Conservation (phyloP, 2,329 filamentous ascomycete genomes). For the Penicillium brevicompactum region DNA sequence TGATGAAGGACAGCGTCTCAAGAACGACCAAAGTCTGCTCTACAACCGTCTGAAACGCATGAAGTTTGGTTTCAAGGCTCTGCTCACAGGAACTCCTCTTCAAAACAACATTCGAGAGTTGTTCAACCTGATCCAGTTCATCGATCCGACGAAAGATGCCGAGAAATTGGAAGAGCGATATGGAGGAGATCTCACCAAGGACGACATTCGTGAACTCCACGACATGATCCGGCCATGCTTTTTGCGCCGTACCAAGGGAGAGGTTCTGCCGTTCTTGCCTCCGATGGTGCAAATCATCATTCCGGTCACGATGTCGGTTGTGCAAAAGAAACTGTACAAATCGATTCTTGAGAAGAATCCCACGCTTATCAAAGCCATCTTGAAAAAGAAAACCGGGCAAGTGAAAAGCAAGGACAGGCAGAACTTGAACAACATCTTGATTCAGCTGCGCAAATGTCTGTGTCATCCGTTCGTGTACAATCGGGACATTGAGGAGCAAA, state of each 20-base stretch:
- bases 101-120: slow-evolving; percentile 85
- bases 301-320: slow-evolving; percentile 88
- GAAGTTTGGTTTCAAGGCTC: slow-evolving; percentile 77
- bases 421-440: slow-evolving; percentile 88
- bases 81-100: slow-evolving; percentile 85
- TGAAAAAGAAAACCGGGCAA: slow-evolving; percentile 63
- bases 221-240: slow-evolving; percentile 75
- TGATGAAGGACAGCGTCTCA: slow-evolving; percentile 92
- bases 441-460: slow-evolving; percentile 91
- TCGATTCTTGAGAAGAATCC: slow-evolving; percentile 91
- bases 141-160: slow-evolving; percentile 73
- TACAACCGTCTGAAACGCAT: slow-evolving; percentile 74
- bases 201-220: slow-evolving; percentile 80
- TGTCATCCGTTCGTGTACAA: slow-evolving; percentile 98
- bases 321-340: slow-evolving; percentile 93
- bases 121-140: slow-evolving; percentile 95
- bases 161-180: slow-evolving; percentile 74
- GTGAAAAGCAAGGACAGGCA: slow-evolving; percentile 72
- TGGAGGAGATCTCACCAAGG: slow-evolving; percentile 71
- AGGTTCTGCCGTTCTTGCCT: slow-evolving; percentile 88
- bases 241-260: slow-evolving; percentile 79
- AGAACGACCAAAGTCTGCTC: slow-evolving; percentile 84
- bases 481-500: slow-evolving; percentile 81
- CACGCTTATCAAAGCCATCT: slow-evolving; percentile 83
- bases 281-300: slow-evolving; percentile 94